Base-by-base conservation (phyloP, 2,329 filamentous ascomycete species). In the Trichoderma atrobrunneum region DNA sequence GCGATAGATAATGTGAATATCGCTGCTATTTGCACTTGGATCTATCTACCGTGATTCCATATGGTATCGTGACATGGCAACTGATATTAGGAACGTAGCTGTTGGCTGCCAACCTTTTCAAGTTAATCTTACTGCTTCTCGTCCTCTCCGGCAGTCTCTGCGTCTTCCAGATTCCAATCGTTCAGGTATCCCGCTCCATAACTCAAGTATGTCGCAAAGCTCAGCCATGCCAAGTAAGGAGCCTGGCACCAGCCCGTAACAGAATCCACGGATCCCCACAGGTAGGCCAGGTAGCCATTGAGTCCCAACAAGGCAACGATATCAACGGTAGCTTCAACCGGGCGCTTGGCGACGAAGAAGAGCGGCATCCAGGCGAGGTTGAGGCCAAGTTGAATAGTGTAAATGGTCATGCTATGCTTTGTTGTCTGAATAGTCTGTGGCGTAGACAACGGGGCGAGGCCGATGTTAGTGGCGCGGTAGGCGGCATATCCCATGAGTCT, bases 311-410 rank as follows among this genome's bases (percentile, higher is more conserved):
- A 85, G 0, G 90, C 87, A 32, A 93, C 82, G 65, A 97, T 91
- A 79, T 98, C 93, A 32, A 87, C 87, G 7, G 93, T 89, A 4
- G 95, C 94, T 78, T 90, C 88, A 67, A 91, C 86, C 1, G 94
- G 94, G 18, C 89, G 88, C 75, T 91, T 90, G 65, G 91, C 79
- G n/a, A 88, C 87, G 79, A 97, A 98, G 87, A 98, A 98, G 12
- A 98, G 87, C 14, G 95, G 95, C 88, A 94, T 98, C 93, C 93
- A 98, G 69, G 91, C 81, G 34, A 97, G 85, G 80, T 98, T 98
- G 66, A 98, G 86, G 12, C 87, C 92, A 7, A 98, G 90, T 82
- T 98, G 95, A 73, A 94, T 85, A 2, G 92, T 93, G 85, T 97
- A 98, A 34, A 98, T 87, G 0, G 92, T 93, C 72, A 93, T 91